Base-by-base conservation (phyloP, 2,329 filamentous ascomycete genomes). In the Trichophaea hybrida region DNA sequence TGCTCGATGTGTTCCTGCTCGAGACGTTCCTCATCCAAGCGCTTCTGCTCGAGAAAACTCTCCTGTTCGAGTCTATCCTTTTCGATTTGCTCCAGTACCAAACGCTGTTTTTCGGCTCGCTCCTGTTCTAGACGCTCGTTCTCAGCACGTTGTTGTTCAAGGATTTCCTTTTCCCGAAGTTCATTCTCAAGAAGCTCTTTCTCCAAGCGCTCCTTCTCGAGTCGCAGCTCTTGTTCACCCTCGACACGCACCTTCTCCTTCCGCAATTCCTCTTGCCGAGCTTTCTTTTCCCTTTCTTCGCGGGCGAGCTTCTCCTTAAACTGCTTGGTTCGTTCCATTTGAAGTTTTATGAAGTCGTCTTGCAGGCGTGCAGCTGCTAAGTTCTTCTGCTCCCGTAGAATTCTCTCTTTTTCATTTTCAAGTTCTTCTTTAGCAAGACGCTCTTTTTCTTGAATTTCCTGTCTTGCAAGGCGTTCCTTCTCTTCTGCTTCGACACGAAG, bases 361-460 rank as follows among this genome's bases (percentile, higher is more conserved):
- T 46, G 40, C 13, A 46, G 40, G 15, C 40, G 15, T 13, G n/a
- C 13, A 46, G 7, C 40, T 46, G n/a, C 40, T 6, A 17, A 13
- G 17, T 46, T 46, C 40, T 46, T 46, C 17, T 46, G n/a, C 10
- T 46, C 40, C 17, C 17, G 40, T 46, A n/a, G 13, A 13, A n/a
- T 13, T 46, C 40, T 46, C 40, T 6, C 13, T 1, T 46, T 46
- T 46, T 46, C 38, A 13, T 46, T 13, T 4, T 61, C 57, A 38
- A 59, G 55, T 12, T 51, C 38, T 12, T 44, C 32, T 17, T 61
- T 37, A 15, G 49, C 56, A 17, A 49, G 17, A 33, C 10, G 49
- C 13, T 38, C 5, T 5, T 55, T 46, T 48, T 53, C 57, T 40
- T 53, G n/a, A 5, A 40, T 34, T 15, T 43, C 48, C 12, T 53